Evolutionary conservation across 2,329 filamentous ascomycete species (phyloP), one percentile per base, ranked within the genome.

Genomic region (Biscogniauxia mediterranea): DNA sequence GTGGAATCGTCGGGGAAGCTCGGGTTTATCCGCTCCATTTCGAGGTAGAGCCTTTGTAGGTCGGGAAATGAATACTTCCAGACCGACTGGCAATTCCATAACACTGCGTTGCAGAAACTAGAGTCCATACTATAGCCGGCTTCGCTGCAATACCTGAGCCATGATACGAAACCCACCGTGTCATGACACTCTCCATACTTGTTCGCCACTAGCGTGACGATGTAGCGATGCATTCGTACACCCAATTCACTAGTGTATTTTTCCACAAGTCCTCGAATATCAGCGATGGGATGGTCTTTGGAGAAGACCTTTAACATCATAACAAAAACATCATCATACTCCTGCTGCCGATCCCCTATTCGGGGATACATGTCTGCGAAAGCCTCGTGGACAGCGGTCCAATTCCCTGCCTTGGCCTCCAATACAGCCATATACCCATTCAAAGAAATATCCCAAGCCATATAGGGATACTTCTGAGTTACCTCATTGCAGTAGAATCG

Each of bases 201-300:
- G 52, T 79, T 78, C 17, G 79, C 78, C 62, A 82, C 72, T 23
- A 81, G 64, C 2, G 76, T 77, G 49, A 81, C 77, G 61, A 77
- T 68, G 57, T 74, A 72, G 9, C 65, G 70, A 63, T 73, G 73
- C 50, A 80, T 63, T 4, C 71, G 70, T 7, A 81, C 67, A 23
- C 70, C 69, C 51, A 80, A 66, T 19, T 75, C 70, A 15, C 70
- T 66, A 3, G 73, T 68, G 56, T 76, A 81, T n/a, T 61, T 63
- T 55, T 72, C 71, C 42, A 80, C 63, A 49, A 81, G 80, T 5
- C 71, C 71, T 61, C 78, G 77, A 5, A 75, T 75, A 63, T 81
- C 78, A 19, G 68, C 66, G 46, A 74, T 74, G 2, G 76, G 73
- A 61, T 81, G 79, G 8, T 59, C 68, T n/a, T 72, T 66, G 15